Base-by-base conservation (phyloP, 2,329 filamentous ascomycete genomes). In the Xylariaceae sp. region DNA sequence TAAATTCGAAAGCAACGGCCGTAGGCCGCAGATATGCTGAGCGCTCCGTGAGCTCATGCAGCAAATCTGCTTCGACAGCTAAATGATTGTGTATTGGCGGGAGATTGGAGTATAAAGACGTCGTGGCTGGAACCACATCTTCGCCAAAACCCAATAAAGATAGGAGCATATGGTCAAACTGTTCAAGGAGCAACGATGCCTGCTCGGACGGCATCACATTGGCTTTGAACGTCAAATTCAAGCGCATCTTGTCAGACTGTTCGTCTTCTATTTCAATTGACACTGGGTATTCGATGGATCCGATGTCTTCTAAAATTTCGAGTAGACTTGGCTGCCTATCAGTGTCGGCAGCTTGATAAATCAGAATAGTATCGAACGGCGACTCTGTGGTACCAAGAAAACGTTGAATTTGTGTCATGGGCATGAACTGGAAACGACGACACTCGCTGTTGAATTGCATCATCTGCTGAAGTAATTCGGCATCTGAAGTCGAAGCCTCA, bases 361-460 rank as follows among this genome's bases (percentile, higher is more conserved):
- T 87, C 53, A 97, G 83, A 1, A 97, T 75, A 0, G 90, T 93
- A 63, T 97, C 91, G 60, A 97, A 96, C 0, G 94, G 75, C 0
- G 79, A 73, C 6, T 81, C 82, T 0, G 85, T 74, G 52, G 82
- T 77, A 0, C 84, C 85, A 16, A 89, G 76, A 78, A 86, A 87
- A 45, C 80, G 83, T 61, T 95, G 89, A 10, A 96, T 86, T 31
- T 83, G 81, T 3, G 79, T 76, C 6, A 96, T 73, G 1, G 90
- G 83, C 0, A 83, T 82, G 60, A 87, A 86, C 57, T 94, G 89
- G 62, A 90, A 75, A 53, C 83, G 84, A 44, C 87, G 80, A 1
- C 91, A 71, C 5, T 75, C 71, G 0, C 80, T 76, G 62, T 88
- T 92, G 44, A 81, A 81, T 0, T 74, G 68, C 75, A 91, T 84